Evolutionary conservation across 2,329 filamentous ascomycete genomes (phyloP).

Genomic region (Aureobasidium uvarum): DNA sequence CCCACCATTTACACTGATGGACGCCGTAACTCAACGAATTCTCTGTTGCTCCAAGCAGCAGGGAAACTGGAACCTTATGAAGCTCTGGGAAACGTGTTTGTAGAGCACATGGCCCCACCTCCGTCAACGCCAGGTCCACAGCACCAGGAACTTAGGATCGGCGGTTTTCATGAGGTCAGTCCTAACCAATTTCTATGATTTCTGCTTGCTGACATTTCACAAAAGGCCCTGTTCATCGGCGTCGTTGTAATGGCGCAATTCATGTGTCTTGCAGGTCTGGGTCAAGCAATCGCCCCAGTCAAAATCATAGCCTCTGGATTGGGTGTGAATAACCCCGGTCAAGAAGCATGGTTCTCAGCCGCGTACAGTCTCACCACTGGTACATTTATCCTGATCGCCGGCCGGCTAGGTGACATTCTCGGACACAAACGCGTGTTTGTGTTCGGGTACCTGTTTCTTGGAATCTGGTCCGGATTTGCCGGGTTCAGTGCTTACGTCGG

Average conservation of each 20-base stretch:
- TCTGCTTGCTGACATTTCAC: background rate
- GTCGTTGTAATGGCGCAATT: conserved; percentile 35
- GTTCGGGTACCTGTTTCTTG: conserved; percentile 44
- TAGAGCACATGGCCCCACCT: conserved; percentile 19
- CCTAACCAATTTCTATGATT: background rate
- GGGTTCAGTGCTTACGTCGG: conserved; percentile 42
- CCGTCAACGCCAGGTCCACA: background rate
- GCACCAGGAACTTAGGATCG: conserved; percentile 29
- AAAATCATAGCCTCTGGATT: conserved; percentile 49
- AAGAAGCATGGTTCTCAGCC: conserved; percentile 47
- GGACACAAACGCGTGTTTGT: conserved; percentile 46
- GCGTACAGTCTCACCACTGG: conserved; percentile 47
- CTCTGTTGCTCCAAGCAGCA: conserved; percentile 30
- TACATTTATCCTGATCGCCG: conserved; percentile 48
- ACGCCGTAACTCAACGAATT: conserved; percentile 31
- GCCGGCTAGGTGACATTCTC: conserved; percentile 47
- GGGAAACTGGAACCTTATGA: conserved; percentile 27
- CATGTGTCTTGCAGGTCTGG: conserved; percentile 34
- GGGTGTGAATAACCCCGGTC: conserved; percentile 42
- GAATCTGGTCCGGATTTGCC: conserved; percentile 43
- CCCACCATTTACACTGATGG: conserved; percentile 33
- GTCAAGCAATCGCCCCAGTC: conserved; percentile 41
- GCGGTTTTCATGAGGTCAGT: conserved; percentile 31
- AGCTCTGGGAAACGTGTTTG: conserved; percentile 29
- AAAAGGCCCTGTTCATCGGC: conserved; percentile 31